Base-by-base conservation (phyloP, 2,329 filamentous ascomycete genomes). In the Apiospora marii region DNA sequence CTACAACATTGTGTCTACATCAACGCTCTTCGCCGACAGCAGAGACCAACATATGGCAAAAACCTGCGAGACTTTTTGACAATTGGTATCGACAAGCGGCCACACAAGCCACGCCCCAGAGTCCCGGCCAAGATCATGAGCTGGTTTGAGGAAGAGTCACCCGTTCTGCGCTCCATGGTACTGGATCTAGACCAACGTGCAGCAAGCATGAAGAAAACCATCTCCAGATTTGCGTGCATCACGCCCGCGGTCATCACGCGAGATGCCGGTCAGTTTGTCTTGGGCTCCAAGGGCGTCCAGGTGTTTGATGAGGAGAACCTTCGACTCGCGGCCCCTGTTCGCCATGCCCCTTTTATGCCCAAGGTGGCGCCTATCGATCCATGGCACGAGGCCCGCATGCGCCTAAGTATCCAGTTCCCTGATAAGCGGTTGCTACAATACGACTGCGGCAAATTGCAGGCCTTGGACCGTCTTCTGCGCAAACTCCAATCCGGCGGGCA, bases 351-450 rank as follows among this genome's bases (percentile, higher is more conserved):
- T 64, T 92, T 86, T 77, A 85, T 87, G 78, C 88, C 89, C 12
- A 87, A 88, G 74, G 85, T 88, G 76, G 80, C 88, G 13, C 86
- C 88, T 0, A 82, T 87, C 1, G 96, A 99, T 79, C 94, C 95
- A 0, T 98, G 96, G 88, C 96, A 99, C 77, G 94, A 98, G 82
- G 91, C 96, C 19, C 94, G 96, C 24, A 96, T 98, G 89, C 92
- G 95, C 30, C 87, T 97, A 22, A 97, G 94, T 4, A 98, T 99
- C 74, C 96, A 97, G 64, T 99, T 99, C 80, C 96, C 97, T 0
- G 96, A 99, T 81, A 98, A 95, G 81, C 90, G 96, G 48, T 90
- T 99, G n/a, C 86, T 99, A 0, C 96, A 99, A 81, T 99, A 97
- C 81, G 96, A 99, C 82, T 98, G 96, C 79, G 96, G 96, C 77